Base-by-base conservation (phyloP, 768 basidiomycete species). In the Butyriboletus loyo region DNA sequence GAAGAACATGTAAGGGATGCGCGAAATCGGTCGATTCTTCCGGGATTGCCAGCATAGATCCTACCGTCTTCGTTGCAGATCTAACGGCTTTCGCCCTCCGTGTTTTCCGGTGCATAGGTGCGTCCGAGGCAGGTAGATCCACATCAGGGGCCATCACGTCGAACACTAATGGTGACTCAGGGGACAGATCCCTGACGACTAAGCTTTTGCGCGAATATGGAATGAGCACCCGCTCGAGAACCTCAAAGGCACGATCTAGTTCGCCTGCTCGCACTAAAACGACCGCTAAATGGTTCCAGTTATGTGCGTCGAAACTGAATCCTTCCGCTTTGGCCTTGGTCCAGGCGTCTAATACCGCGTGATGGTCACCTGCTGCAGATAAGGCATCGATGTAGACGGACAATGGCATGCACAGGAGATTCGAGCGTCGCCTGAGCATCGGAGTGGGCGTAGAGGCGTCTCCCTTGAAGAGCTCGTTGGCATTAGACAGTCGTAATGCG, bases 221-320 rank as follows among this genome's bases (percentile, higher is more conserved):
- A 24, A 93, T 61, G 46, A 97, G 75, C 39, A 97, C 82, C 47
- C 79, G 75, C 65, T 98, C 90, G 37, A 92, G 67, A 31, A 95
- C 76, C 59, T 87, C 83, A 68, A 95, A 93, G 9, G 91, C 92
- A 40, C 86, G 85, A 59, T 87, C 84, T n/a, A 83, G 72, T 62
- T 94, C 82, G 24, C 89, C 91, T 0, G 88, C 90, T 28, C 89
- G 84, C 35, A 92, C 75, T 22, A 95, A 77, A 14, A 85, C 87
- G 10, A 87, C 75, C 24, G 77, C 79, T 25, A 97, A 77, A 61
- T 90, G 84, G 62, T 96, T 97, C 89, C 92, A 98, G 67, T 97
- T 98, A 61, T 88, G 84, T 13, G 88, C 79, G 65, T 95, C 91
- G 66, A 93, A 92, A 13, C 76, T 76, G 59, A 95, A 87, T 2